Evolutionary conservation across 2,329 filamentous ascomycete species (phyloP), one percentile per base, ranked within the genome.

Genomic region (Fusarium sp.): DNA sequence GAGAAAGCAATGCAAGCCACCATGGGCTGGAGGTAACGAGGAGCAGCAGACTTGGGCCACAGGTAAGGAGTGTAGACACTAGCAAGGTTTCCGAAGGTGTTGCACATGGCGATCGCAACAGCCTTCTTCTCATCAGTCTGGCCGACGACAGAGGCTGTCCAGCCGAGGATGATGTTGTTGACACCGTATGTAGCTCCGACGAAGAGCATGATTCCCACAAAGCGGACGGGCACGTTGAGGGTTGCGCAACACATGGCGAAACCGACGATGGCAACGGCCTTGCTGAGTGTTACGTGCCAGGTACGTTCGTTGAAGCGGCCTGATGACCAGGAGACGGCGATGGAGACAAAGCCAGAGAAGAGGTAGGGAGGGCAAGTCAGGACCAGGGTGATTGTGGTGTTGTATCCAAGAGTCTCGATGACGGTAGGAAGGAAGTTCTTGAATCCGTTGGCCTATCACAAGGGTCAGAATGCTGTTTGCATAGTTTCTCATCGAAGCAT

Each of bases 281-380:
- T 86, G 13, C 82, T 82, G 13, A 59, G 22, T 1, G 56, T 73
- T 27, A 73, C 66, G 5, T 73, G 71, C 71, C 71, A 73, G 0
- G 71, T 73, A 4, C 71, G 73, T 31, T 73, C 71, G 20, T 75
- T 78, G 34, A 67, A 75, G 77, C 29, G 76, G 0, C 74, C 76
- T 4, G 70, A 76, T 4, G 73, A 78, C 50, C 68, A 77, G 0
- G 76, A 73, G 40, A 77, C 76, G 2, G 66, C 31, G 4, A 78
- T 72, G 0, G 76, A 78, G 3, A 76, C 40, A 13, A 65, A 31
- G 4, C 69, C 85, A 0, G 87, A 85, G 52, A 87, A 77, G 20
- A 87, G 75, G 77, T 86, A 89, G 0, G 87, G 87, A 0, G 87
- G 87, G 38, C 84, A 85, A 0, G 86, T 88, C 20, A 89, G 81